Base-by-base conservation (phyloP, 352 stramenopile genomes). In the Globisporangium iwayamae region DNA sequence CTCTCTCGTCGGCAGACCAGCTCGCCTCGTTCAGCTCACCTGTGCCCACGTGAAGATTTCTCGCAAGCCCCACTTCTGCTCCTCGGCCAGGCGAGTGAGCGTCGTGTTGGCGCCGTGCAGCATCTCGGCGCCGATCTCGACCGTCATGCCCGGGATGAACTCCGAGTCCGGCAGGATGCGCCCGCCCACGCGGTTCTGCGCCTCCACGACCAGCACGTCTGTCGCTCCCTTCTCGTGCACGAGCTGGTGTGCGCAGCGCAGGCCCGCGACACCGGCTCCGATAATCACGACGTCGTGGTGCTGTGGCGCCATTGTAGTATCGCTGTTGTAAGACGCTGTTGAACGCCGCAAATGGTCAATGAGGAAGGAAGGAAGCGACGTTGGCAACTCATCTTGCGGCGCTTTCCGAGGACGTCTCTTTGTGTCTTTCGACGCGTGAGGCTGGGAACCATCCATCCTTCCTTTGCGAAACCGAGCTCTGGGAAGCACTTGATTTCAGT, bases 21-120 rank as follows among this genome's bases (percentile, higher is more conserved):
- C 13, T 39, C 32, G 30, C 0, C 34, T 14, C 50, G 50, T 11
- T 46, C 38, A 70, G 65, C 76, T 73, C 72, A 94, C 85, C 85
- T 94, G 85, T 63, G 83, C 81, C 85, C 85, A 94, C 50, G 83
- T 92, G 67, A 94, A 94, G 58, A 94, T 90, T 70, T 94, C 85
- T 32, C 83, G 82, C 63, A 92, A 41, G 64, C 73, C 73, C 70
- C 87, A 89, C 56, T 85, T 70, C 50, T 84, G 61, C 68, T 92
- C 68, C 56, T 85, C 75, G 0, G 85, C 85, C 30, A 94, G 65
- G 2, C 69, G 69, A 14, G 85, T 94, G 61, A 94, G 75, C 60
- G 83, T 83, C 54, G 85, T 94, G 69, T 91, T 90, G 55, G 73
- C 80, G 41, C 85, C 85, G 46, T 94, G 85, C 46, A 91, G 61